phyloP scores from a whole-genome alignment of 495 filamentous ascomycete species.

The Penicillium coprophilum region DNA sequence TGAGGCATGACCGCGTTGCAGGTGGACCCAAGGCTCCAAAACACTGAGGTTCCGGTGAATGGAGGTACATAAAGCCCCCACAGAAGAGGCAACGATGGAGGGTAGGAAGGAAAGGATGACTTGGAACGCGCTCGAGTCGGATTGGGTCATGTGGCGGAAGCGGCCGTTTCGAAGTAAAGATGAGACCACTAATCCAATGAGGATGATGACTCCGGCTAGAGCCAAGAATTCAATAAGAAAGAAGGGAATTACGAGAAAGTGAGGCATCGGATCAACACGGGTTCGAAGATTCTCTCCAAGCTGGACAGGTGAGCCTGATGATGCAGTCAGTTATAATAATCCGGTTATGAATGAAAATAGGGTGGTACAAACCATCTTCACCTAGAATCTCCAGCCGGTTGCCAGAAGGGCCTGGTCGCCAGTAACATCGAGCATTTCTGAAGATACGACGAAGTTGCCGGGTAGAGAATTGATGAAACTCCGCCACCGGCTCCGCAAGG shows the following conservation, averaged over 20 bases:
- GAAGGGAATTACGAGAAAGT: constrained; percentile 43
- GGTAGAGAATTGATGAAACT: constrained; percentile 43
- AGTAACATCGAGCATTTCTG: constrained; percentile 34
- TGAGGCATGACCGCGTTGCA: constrained; percentile 40
- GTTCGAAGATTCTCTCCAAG: constrained; percentile 27
- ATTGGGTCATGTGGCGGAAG: constrained; percentile 39
- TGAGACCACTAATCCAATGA: constrained; percentile 35
- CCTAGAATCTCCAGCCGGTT: constrained; percentile 38
- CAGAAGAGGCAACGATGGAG: constrained; percentile 39
- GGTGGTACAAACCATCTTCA: constrained; percentile 28
- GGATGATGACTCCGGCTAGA: constrained; percentile 36
- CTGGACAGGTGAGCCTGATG: constrained; percentile 28
- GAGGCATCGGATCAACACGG: constrained; percentile 39
- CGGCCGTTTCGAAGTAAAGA: constrained; percentile 35
- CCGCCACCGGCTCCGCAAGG: constrained; percentile 29
- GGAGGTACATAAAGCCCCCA: constrained; percentile 39
- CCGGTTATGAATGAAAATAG: not conserved
- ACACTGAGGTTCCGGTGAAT: constrained; percentile 44
- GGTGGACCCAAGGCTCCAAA: constrained; percentile 47
- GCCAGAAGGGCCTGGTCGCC: constrained; percentile 34
- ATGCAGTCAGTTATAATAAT: constrained; percentile 9
- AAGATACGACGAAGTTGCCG: constrained; percentile 38
- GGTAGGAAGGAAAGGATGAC: constrained; percentile 40
- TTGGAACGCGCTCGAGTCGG: constrained; percentile 38
- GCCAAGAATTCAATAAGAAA: constrained; percentile 43